A percentile compares a stretch with the other conserved stretches of the same genome.
These are phyloP conservation scores for Penicillium flavigenum DNA, from an alignment of 495 filamentous ascomycete species.

Conservation along the genomic window DNA sequence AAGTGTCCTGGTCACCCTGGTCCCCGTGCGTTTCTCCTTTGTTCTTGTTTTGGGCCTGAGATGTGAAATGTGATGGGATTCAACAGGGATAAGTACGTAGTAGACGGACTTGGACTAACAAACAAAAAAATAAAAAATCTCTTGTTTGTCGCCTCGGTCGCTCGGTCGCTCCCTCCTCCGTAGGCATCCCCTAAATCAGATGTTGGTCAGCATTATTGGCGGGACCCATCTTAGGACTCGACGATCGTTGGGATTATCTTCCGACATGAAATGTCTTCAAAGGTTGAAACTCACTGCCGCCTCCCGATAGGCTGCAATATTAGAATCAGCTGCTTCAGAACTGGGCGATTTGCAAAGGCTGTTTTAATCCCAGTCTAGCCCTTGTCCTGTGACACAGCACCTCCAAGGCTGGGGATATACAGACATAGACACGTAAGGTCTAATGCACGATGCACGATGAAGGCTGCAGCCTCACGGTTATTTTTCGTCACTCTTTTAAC, in stretches of 20 bases:
- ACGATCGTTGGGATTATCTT: constrained; percentile 12
- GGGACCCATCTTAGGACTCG: constrained; percentile 5
- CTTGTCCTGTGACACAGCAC: constrained; percentile 21
- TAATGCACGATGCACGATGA: constrained; percentile 9
- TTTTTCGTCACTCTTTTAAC: constrained; percentile 7
- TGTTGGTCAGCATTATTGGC: constrained; percentile 1
- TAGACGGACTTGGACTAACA: not conserved
- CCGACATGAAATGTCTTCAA: not conserved
- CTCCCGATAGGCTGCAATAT: constrained; percentile 23
- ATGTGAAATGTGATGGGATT: constrained; percentile 6
- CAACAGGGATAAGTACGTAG: not conserved
- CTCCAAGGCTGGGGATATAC: not conserved
- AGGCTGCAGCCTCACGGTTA: constrained; percentile 17
- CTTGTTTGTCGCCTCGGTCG: not conserved
- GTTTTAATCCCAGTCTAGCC: constrained; percentile 7
- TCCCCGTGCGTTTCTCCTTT: constrained; percentile 11
- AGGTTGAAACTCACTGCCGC: constrained; percentile 24
- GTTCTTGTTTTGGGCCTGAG: constrained; percentile 4
- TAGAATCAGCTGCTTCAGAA: constrained; percentile 17
- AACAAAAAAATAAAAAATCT: not conserved
- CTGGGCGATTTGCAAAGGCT: constrained; percentile 6
- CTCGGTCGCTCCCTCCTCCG: not conserved
- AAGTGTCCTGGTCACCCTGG: constrained; percentile 16
- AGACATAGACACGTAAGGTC: constrained; percentile 8
- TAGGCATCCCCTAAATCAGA: not conserved